phyloP scores from a whole-genome alignment of 345 rosid species.

The Microthlaspi erraticum region DNA sequence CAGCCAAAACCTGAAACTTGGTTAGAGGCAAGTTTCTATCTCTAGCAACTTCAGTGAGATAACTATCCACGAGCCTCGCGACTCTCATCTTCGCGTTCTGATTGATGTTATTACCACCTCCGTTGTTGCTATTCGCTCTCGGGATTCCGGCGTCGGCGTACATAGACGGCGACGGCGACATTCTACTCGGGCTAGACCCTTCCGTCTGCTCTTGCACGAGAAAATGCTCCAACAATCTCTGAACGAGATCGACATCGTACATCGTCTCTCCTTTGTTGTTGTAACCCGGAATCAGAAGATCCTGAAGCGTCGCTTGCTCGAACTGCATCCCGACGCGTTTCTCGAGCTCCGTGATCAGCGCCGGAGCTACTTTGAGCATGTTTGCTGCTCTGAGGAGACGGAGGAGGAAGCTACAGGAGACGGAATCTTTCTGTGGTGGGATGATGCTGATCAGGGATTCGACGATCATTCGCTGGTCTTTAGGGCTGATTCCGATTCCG shows the following conservation, averaged over 20 bases:
- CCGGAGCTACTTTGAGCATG: constrained; percentile 90
- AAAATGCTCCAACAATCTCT: constrained; percentile 92
- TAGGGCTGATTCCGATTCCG: constrained; percentile 51
- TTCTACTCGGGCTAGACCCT: constrained; percentile 73
- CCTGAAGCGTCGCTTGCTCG: constrained; percentile 86
- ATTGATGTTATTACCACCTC: constrained; percentile 46
- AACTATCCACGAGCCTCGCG: constrained; percentile 97
- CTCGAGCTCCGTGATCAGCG: constrained; percentile 87
- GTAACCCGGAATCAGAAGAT: constrained; percentile 77
- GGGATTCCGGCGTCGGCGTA: constrained; percentile 56
- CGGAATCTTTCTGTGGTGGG: constrained; percentile 90
- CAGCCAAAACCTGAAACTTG: constrained; percentile 93
- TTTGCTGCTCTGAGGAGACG: constrained; percentile 78
- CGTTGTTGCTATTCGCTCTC: constrained; percentile 54
- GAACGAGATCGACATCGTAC: constrained; percentile 93
- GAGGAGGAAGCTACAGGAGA: constrained; percentile 87
- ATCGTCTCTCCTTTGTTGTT: constrained; percentile 66
- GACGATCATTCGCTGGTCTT: constrained; percentile 86
- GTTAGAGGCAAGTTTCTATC: constrained; percentile 85
- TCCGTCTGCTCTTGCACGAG: constrained; percentile 92
- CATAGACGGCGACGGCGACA: constrained; percentile 55
- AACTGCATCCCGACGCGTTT: constrained; percentile 97
- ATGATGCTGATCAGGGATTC: constrained; percentile 91
- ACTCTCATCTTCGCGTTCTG: constrained; percentile 90
- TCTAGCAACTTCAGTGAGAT: constrained; percentile 94